Evolutionary conservation across 2,329 filamentous ascomycete species (phyloP).

Genomic region (Aspergillus ochraceoroseus): DNA sequence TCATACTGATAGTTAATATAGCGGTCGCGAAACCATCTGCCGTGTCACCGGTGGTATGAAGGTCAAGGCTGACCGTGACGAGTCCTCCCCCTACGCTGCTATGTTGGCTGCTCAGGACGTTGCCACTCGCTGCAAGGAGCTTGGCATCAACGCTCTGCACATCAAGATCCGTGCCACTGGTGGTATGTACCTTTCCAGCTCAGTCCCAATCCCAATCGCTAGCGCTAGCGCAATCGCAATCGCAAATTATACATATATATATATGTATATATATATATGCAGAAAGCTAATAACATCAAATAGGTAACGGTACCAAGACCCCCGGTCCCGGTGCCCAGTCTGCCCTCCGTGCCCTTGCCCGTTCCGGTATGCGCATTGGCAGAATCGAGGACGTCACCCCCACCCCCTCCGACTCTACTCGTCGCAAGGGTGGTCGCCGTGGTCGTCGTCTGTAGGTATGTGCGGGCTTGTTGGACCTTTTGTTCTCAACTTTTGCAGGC

Average conservation of each 20-base stretch:
- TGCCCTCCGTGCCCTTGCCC: conserved; percentile 95
- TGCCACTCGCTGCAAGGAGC: conserved; percentile 80
- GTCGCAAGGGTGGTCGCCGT: conserved; percentile 99
- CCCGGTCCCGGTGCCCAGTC: conserved; percentile 98
- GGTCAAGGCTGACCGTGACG: conserved; percentile 99
- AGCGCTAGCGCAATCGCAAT: no score
- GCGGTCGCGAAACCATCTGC: conserved; percentile 99
- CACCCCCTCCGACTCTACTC: conserved; percentile 97
- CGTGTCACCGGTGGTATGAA: conserved; percentile 99
- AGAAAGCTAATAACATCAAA: conserved; percentile 3
- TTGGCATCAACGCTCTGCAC: conserved; percentile 92
- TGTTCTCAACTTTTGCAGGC: conserved; percentile 27
- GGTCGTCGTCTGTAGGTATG: conserved; percentile 95
- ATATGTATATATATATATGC: no score
- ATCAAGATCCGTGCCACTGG: conserved; percentile 99
- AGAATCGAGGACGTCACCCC: conserved; percentile 99
- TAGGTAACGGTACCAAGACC: conserved; percentile 99
- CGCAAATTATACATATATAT: no score
- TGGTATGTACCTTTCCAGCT: conserved; percentile 55
- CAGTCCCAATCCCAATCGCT: not conserved
- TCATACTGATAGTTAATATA: no score
- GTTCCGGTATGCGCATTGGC: conserved; percentile 99
- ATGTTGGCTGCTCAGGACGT: conserved; percentile 99
- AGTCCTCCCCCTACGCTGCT: conserved; percentile 98
- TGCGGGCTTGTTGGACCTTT: conserved; percentile 25